These are phyloP conservation scores for Talaromyces stipitatus DNA, from an alignment of 495 filamentous ascomycete species.

Conservation along the genomic window DNA sequence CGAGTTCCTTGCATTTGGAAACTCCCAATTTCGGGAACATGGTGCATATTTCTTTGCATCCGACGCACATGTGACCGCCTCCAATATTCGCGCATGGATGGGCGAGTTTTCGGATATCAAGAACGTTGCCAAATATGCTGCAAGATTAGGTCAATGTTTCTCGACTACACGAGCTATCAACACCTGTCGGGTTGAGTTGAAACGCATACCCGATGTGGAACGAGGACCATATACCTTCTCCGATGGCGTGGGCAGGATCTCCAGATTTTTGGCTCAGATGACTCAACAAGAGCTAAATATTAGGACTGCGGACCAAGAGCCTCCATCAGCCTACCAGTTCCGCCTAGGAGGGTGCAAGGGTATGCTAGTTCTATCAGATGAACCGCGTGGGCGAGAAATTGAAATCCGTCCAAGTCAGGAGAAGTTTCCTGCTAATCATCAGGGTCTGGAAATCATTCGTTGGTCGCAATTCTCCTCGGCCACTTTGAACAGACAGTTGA, in stretches of 20 bases:
- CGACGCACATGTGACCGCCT: conserved; percentile 49
- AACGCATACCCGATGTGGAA: conserved; percentile 54
- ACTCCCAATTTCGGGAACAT: conserved; percentile 89
- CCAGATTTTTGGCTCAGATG: conserved; percentile 62
- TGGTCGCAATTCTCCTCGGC: conserved; percentile 67
- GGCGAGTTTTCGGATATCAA: conserved; percentile 72
- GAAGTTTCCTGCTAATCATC: conserved; percentile 71
- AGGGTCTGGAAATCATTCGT: conserved; percentile 75
- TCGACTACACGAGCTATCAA: conserved; percentile 77
- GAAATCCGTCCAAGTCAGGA: conserved; percentile 75
- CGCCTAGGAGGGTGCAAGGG: conserved; percentile 90
- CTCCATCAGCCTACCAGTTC: conserved; percentile 84
- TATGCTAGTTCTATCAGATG: conserved; percentile 64
- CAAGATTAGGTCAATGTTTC: conserved; percentile 88
- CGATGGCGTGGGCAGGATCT: conserved; percentile 93
- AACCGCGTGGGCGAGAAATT: conserved; percentile 52
- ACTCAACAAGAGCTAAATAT: conserved; percentile 57
- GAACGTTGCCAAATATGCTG: conserved; percentile 75
- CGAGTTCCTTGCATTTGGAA: conserved; percentile 90
- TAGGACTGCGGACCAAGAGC: conserved; percentile 28
- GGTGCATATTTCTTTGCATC: conserved; percentile 85
- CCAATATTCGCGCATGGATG: conserved; percentile 84
- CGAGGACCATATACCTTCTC: conserved; percentile 66
- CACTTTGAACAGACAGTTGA: conserved; percentile 82
- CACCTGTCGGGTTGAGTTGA: conserved; percentile 27